Evolutionary conservation across 345 rosid genomes (phyloP).

Genomic region (Barbarea vulgaris): DNA sequence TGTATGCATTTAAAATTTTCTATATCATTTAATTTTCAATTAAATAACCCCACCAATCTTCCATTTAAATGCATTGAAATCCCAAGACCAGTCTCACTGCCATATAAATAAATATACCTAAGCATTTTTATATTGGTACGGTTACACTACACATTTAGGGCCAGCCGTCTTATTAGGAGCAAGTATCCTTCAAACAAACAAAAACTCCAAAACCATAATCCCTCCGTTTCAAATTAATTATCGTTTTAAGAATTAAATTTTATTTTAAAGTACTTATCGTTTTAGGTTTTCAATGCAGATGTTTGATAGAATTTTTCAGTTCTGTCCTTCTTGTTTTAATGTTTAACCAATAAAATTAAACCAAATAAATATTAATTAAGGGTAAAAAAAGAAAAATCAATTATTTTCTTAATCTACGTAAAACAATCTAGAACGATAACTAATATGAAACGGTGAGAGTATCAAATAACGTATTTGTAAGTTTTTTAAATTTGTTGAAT

Average conservation of each 20-base stretch:
- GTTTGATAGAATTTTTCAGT: no score
- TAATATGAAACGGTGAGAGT: no score
- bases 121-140: slow-evolving; percentile 17
- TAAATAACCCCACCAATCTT: slow-evolving; percentile 36
- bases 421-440: no score
- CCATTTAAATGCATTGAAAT: slow-evolving; percentile 35
- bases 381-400: no score
- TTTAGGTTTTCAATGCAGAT: no score
- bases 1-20: not conserved
- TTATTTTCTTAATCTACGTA: no score
- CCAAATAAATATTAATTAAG: no score
- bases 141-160: slow-evolving; percentile 38
- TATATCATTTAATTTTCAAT: slow-evolving; percentile 22
- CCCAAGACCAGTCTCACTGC: slow-evolving; percentile 40
- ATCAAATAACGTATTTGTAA: slow-evolving; percentile 1
- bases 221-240: no score
- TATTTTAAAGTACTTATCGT: no score
- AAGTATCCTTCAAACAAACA: not conserved
- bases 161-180: slow-evolving; percentile 36
- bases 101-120: slow-evolving; percentile 29
- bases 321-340: no score
- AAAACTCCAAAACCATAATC: not conserved
- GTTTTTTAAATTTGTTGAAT: not conserved
- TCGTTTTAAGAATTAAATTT: no score
- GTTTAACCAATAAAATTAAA: no score